Percentiles rank a stretch among this genome's conserved stretches.
Conservation (phyloP, 2,329 filamentous ascomycete genomes). For the Phymatotrichopsis omnivora region DNA sequence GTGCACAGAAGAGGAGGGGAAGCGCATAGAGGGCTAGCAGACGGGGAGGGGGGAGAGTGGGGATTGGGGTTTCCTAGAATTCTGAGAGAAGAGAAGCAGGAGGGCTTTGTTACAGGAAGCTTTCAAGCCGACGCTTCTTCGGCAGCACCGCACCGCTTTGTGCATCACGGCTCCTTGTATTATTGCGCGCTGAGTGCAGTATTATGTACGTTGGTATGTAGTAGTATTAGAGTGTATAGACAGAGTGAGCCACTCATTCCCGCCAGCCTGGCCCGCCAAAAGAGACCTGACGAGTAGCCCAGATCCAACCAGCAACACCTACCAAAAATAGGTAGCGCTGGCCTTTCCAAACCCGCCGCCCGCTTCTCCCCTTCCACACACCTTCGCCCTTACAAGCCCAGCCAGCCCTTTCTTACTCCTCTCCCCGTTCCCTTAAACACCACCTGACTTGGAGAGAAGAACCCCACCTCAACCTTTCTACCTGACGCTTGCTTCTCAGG, state of each 20-base stretch:
- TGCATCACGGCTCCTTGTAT: slow-evolving; percentile 9
- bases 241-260: too few species aligned
- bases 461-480: slow-evolving; percentile 17
- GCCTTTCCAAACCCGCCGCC: slow-evolving; percentile 13
- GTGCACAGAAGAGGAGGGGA: not conserved
- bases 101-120: not conserved
- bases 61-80: not conserved
- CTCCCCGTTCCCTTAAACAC: slow-evolving; percentile 6
- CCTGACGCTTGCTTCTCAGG: slow-evolving; percentile 6
- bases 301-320: slow-evolving; percentile 19
- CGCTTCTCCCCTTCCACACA: slow-evolving; percentile 15
- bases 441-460: slow-evolving; percentile 22
- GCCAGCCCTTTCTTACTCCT: slow-evolving; percentile 13
- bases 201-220: too few species aligned
- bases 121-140: slow-evolving; percentile 5
- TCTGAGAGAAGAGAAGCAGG: slow-evolving; percentile 1
- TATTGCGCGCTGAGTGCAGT: slow-evolving; percentile 14
- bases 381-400: slow-evolving; percentile 12
- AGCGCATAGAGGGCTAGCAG: not conserved
- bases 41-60: slow-evolving; percentile 2
- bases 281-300: slow-evolving; percentile 19
- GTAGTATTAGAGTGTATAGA: too few species aligned
- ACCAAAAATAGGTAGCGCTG: slow-evolving; percentile 20
- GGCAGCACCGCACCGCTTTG: slow-evolving; percentile 6
- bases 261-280: slow-evolving; percentile 21